Base-by-base conservation (phyloP, 2,329 filamentous ascomycete species). In the Penicillium sp. region DNA sequence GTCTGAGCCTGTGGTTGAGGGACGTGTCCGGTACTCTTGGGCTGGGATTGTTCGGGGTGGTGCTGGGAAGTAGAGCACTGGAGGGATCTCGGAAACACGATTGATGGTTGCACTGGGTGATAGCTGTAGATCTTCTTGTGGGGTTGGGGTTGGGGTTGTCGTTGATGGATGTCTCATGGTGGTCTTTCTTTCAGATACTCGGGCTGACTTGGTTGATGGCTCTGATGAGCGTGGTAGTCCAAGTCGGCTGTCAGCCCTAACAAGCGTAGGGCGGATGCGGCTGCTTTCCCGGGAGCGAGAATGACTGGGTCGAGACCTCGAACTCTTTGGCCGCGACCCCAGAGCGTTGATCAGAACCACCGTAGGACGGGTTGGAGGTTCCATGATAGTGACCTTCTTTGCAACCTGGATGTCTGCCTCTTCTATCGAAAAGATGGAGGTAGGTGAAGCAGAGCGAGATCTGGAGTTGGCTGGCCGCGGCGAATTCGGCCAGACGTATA, bases 351-450 rank as follows among this genome's bases (percentile, higher is more conserved):
- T 71, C 49, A 67, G 60, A 34, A 73, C 65, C 53, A 73, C 43
- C 27, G 63, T 67, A 19, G 70, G 70, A 45, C 66, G 67, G 34
- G 66, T 60, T 7, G 51, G 54, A 6, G 70, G 70, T 52, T 68
- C 67, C 43, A 66, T 63, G 39, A 69, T 61, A 3, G 62, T 70
- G 48, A 73, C 63, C 54, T 68, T 62, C 56, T 68, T 66, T 5
- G 70, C 70, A 26, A 70, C 62, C 42, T 67, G 64, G 18, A 73
- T 60, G 45, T 71, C 69, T 16, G 67, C 62, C 5, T 68, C 64
- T 29, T 73, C 69, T 40, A 68, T 60, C 0, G 69, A 70, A 39
- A 65, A 64, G 27, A 63, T 39, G 1, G 69, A 70, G 2, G 66
- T 59, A 3, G 66, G 61, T 7, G 68, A 71, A 1, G 56, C 35